Conservation (phyloP, 2,329 filamentous ascomycete species). For the Stemphylium beticola region DNA sequence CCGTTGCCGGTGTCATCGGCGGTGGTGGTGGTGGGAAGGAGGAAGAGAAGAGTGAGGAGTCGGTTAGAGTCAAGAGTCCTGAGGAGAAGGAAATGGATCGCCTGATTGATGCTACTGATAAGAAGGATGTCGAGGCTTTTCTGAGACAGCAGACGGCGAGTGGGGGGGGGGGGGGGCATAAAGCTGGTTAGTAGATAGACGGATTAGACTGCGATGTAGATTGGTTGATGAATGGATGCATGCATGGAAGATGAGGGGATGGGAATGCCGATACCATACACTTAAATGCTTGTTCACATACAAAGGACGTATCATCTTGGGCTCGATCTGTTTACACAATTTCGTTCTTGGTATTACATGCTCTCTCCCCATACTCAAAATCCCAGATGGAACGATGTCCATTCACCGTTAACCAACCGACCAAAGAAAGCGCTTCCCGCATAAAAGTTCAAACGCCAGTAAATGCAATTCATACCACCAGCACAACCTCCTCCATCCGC, state of each 20-base stretch:
- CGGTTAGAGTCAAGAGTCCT: slow-evolving; percentile 32
- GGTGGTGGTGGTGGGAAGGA: slow-evolving; percentile 18
- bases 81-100: slow-evolving; percentile 39
- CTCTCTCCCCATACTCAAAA: too few relatives aligned
- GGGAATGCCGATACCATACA: too few relatives aligned
- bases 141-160: slow-evolving; percentile 35
- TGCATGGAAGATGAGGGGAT: too few relatives aligned
- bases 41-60: slow-evolving; percentile 23
- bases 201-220: too few relatives aligned
- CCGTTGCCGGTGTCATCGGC: slow-evolving; percentile 31
- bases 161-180: neutral
- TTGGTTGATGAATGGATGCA: neutral
- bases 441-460: neutral
- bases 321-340: too few relatives aligned
- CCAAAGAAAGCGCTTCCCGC: too few relatives aligned
- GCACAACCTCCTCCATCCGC: neutral
- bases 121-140: slow-evolving; percentile 40
- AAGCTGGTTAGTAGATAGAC: neutral
- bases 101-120: slow-evolving; percentile 38
- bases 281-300: too few relatives aligned
- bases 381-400: too few relatives aligned
- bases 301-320: too few relatives aligned
- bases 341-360: too few relatives aligned
- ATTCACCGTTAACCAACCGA: too few relatives aligned
- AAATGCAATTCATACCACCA: neutral